Evolutionary conservation across 202 grass and related monocot species (phyloP), one percentile per base, ranked within the genome.

Genomic region (Miscanthus sacchariflorus): DNA sequence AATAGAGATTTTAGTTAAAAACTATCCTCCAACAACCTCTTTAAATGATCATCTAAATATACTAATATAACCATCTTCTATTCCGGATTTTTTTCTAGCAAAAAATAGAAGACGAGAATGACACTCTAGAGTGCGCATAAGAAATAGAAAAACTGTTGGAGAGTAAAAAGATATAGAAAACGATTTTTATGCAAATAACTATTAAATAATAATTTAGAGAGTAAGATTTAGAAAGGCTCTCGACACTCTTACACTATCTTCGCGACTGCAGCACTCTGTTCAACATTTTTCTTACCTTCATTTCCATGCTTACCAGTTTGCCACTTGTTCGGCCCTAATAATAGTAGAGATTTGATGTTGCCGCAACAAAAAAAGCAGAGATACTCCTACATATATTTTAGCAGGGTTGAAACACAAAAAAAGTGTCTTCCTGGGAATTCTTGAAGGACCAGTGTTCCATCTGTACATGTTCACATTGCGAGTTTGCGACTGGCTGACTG

Each of bases 371-470:
- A n/a, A 9, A 70, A 40, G 27, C 66, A 3, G 13, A 48, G 10
- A 79, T 33, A 38, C 28, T 59, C 66, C n/a, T 48, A 4, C 18
- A 23, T 18, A 19, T 61, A 73, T 44, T 73, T 73, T 28, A 68
- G 80, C 71, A 49, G 58, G 69, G 5, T 81, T 81, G 52, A 52
- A 67, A 43, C 27, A 64, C 3, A 46, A 46, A 46, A 46, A 52
- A 73, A 38, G 56, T 58, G 19, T 87, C 52, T 25, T 33, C 38
- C 23, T 86, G 15, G 27, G 36, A 71, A 66, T 56, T 63, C 38
- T n/a, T 39, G 25, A 63, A 64, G 45, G 21, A 11, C n/a, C 45
- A 6, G n/a, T 74, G 8, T 66, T 46, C 70, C 52, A n/a, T 81
- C 49, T 43, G n/a, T 65, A 28, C 42, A 35, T 66, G 28, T 36